Evolutionary conservation across 495 filamentous ascomycete genomes (phyloP), one percentile per base, ranked within the genome.

Genomic region (Daldinia grandis): DNA sequence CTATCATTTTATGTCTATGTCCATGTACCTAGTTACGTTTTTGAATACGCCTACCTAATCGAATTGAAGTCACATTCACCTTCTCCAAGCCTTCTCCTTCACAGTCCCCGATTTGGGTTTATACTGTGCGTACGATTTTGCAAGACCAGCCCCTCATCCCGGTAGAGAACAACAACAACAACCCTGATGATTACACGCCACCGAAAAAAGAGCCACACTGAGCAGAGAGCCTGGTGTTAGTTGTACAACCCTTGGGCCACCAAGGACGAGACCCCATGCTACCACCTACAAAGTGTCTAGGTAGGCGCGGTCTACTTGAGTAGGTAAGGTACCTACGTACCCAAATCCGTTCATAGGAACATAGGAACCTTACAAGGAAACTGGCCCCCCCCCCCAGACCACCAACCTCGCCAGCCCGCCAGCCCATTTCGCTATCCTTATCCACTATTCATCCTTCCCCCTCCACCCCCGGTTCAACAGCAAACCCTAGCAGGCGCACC

Each of bases 131-230:
- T 68, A 58, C 64, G 51, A 59, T 60, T 71, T 66, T 66, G 51
- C 68, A 66, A 50, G 64, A 68, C 59, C 61, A 72, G 58, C 64
- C 69, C 69, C 69, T 58, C 58, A 59, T 49, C 69, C 58, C 64
- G 35, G 31, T 68, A 72, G 64, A 68, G 60, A 30, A 53, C 49
- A 53, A 53, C 49, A 12, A 40, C 37, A 53, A 68, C 49, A 68
- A 72, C 65, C 69, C 58, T 73, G 70, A 69, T 71, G 70, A 69
- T 68, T 73, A 74, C 72, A 76, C 74, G 68, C 74, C 64, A 73
- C 70, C 70, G 68, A 74, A 72, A 59, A 71, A 54, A 53, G 72
- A 74, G 72, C 74, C 68, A 76, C 69, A 76, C 63, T 72, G 66
- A 62, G 44, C 57, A 73, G 72, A 67, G 64, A 63, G 47, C 62